These are phyloP conservation scores for Phascolomyces articulosus DNA, from an alignment of 371 early-diverging fungal genomes.

Conservation along the genomic window DNA sequence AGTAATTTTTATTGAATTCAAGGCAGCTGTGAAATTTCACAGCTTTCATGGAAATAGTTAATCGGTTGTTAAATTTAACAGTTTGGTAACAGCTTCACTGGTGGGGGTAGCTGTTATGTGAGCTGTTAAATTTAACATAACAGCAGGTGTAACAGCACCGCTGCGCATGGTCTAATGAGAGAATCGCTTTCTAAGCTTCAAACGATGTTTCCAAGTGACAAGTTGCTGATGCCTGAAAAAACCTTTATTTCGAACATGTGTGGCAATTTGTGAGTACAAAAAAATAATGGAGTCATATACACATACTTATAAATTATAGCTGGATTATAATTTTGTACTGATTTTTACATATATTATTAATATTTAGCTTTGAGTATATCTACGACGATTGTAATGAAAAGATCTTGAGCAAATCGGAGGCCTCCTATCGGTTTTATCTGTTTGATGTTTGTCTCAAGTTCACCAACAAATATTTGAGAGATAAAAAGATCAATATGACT, in stretches of 20 bases:
- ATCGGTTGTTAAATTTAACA: too few relatives aligned
- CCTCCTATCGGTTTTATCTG: constrained; percentile 29
- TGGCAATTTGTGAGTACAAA: constrained; percentile 29
- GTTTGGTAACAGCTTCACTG: too few relatives aligned
- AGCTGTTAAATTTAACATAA: too few relatives aligned
- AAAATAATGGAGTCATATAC: constrained; percentile 20
- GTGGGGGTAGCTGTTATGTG: too few relatives aligned
- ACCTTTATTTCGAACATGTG: constrained; percentile 26
- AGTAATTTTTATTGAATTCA: too few relatives aligned
- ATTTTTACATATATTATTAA: constrained; percentile 1
- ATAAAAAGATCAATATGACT: constrained; percentile 16
- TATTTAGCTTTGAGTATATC: constrained; percentile 25
- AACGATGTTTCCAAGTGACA: not conserved
- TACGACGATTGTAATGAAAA: constrained; percentile 22
- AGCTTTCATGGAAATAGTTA: too few relatives aligned
- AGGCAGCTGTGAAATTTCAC: too few relatives aligned
- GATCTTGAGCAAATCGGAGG: constrained; percentile 23
- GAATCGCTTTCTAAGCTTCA: not conserved
- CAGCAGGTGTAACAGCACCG: too few relatives aligned
- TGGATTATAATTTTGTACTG: not conserved
- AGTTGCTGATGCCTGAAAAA: constrained; percentile 13
- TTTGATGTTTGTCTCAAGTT: constrained; percentile 24
- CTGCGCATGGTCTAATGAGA: not conserved
- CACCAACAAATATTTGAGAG: constrained; percentile 26
- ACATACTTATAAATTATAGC: constrained; percentile 21